phyloP scores from a whole-genome alignment of 768 basidiomycete genomes.

The Tylopilus sp. region DNA sequence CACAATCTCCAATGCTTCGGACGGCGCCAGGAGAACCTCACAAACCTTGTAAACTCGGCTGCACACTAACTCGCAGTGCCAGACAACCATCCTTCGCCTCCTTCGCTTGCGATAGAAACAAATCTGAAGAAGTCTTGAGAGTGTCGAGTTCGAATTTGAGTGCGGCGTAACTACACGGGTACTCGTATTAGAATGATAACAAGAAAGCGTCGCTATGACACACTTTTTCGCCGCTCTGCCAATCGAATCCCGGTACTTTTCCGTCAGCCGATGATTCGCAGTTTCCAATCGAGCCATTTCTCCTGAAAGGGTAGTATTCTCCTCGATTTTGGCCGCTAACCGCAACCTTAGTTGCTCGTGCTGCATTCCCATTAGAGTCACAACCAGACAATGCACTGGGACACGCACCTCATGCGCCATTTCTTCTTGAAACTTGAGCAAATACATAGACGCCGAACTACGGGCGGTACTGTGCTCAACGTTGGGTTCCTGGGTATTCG shows the following conservation, averaged over 20 bases:
- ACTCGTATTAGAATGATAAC: neutral
- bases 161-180: conserved; percentile 22
- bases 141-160: conserved; percentile 30
- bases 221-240: conserved; percentile 20
- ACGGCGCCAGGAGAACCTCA: neutral
- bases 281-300: conserved; percentile 13
- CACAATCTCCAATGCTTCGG: neutral
- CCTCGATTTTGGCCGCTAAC: conserved; percentile 16
- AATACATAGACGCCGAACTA: neutral
- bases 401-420: conserved; percentile 9
- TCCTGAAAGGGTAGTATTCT: conserved; percentile 9
- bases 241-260: conserved; percentile 19
- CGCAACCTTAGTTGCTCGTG: conserved; percentile 19
- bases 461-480: neutral
- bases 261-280: conserved; percentile 9
- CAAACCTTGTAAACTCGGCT: conserved; percentile 26
- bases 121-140: conserved; percentile 24
- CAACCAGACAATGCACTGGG: neutral
- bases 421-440: conserved; percentile 11
- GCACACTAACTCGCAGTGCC: conserved; percentile 21
- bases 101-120: conserved; percentile 24
- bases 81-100: conserved; percentile 24
- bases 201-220: neutral
- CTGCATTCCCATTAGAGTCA: conserved; percentile 6
- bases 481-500: conserved; percentile 6